Evolutionary conservation across 2,329 filamentous ascomycete genomes (phyloP).

Genomic region (Emergomyces orientalis): DNA sequence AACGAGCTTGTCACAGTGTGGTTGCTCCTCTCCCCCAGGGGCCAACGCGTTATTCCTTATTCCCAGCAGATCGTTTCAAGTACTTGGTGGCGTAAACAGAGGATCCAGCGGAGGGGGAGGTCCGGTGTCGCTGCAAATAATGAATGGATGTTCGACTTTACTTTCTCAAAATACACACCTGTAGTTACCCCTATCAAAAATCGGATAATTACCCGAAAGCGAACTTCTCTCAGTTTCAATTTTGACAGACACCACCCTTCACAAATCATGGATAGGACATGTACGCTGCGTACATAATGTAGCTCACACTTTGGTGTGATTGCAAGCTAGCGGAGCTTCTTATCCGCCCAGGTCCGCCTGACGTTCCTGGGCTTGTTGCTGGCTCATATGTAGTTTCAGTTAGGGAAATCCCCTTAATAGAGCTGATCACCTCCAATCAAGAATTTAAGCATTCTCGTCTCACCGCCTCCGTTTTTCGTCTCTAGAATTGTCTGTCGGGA

Average conservation of each 20-base stretch:
- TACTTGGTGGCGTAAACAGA: neutral
- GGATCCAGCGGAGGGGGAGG: no score
- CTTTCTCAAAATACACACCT: no score
- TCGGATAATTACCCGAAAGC: neutral
- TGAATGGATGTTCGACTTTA: no score
- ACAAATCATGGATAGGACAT: no score
- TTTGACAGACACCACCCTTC: no score
- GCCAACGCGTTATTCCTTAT: neutral
- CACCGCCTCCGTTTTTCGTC: neutral
- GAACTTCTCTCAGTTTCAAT: neutral
- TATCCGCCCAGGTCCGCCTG: no score
- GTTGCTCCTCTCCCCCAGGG: neutral
- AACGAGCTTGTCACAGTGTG: neutral
- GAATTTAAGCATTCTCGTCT: neutral
- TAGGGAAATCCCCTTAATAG: neutral
- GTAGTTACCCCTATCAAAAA: no score
- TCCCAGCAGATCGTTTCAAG: neutral
- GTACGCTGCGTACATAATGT: no score
- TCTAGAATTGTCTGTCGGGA: neutral
- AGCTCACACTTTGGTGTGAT: no score
- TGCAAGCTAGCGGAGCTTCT: no score
- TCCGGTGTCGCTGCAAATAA: no score
- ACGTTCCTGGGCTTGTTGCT: no score
- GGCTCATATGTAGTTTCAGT: neutral
- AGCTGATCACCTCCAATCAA: neutral